Evolutionary conservation across 2,329 filamentous ascomycete genomes (phyloP), one percentile per base, ranked within the genome.

Genomic region (Trichoderma breve): DNA sequence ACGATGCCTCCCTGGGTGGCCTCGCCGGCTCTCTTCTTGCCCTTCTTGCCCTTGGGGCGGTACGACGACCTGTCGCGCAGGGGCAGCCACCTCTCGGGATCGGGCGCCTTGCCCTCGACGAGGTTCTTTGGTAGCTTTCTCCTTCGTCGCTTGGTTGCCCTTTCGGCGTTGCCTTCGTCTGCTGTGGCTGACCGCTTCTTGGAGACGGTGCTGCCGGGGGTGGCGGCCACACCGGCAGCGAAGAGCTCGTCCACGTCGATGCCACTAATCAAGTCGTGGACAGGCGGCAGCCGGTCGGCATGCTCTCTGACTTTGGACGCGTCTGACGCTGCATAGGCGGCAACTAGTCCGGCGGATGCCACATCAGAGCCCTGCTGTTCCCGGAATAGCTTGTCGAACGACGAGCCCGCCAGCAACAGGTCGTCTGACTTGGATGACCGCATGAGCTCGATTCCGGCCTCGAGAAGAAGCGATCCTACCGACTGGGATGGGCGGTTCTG

Each of bases 41-140:
- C 93, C 86, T 97, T 97, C 85, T 92, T 94, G 6, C 94, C 94
- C 84, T 96, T 97, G 8, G 95, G 94, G 62, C 92, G 86, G 82
- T 97, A 99, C 53, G 90, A 93, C 76, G 93, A 96, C 71, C 96
- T 88, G 80, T 99, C 96, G 67, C 92, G 90, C 77, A 98, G 85
- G 14, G 96, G 95, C 73, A 99, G 83, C 96, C 96, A 99, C 74
- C 96, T 88, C 82, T 99, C 96, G 0, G 94, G 91, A 81, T 99
- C 96, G 39, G 93, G 88, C 75, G 90, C 91, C 85, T 94, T 97
- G 76, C 87, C 89, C 67, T 93, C 88, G 72, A 94, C 93, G 78
- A 89, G 93, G 77, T 91, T 87, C 82, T 93, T 93, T 36, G 92
- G 92, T 77, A 93, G 84, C 76, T 88, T 89, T 71, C 85, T 87